Conservation (phyloP, 768 basidiomycete species). For the Mycena latifolia region DNA sequence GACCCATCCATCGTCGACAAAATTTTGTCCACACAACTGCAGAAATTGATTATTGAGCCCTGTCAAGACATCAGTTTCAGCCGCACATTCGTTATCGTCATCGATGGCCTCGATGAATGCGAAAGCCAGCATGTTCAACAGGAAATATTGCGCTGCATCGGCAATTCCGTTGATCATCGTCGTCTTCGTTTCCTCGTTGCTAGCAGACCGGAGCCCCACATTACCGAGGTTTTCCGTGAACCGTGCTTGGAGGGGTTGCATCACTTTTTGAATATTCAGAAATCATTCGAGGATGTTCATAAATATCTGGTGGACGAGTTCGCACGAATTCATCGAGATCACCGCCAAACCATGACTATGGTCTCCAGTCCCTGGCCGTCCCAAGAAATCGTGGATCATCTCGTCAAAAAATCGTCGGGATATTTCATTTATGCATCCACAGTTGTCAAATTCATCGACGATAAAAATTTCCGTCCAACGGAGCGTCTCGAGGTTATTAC, state of each 20-base stretch:
- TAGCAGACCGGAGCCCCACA: constrained; percentile 16
- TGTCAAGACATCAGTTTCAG: neutral
- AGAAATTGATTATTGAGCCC: neutral
- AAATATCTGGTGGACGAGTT: too few relatives aligned
- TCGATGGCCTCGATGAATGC: too few relatives aligned
- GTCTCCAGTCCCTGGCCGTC: constrained; percentile 1
- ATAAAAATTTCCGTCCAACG: constrained; percentile 16
- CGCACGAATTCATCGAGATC: too few relatives aligned
- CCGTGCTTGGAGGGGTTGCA: neutral
- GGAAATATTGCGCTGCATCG: neutral
- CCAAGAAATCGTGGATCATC: neutral
- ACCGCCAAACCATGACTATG: neutral
- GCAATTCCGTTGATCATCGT: neutral
- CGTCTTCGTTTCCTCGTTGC: constrained; percentile 7
- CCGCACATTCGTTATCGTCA: neutral
- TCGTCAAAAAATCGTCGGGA: constrained; percentile 10
- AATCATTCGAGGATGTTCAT: too few relatives aligned
- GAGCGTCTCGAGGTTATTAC: constrained; percentile 7
- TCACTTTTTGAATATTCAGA: neutral
- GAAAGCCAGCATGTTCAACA: neutral
- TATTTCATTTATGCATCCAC: constrained; percentile 28
- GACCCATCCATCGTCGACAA: neutral
- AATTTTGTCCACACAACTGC: neutral
- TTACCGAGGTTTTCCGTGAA: neutral
- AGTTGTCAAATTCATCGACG: too few relatives aligned